These are phyloP conservation scores for Pisolithus orientalis DNA, from an alignment of 768 basidiomycete species.

Conservation along the genomic window DNA sequence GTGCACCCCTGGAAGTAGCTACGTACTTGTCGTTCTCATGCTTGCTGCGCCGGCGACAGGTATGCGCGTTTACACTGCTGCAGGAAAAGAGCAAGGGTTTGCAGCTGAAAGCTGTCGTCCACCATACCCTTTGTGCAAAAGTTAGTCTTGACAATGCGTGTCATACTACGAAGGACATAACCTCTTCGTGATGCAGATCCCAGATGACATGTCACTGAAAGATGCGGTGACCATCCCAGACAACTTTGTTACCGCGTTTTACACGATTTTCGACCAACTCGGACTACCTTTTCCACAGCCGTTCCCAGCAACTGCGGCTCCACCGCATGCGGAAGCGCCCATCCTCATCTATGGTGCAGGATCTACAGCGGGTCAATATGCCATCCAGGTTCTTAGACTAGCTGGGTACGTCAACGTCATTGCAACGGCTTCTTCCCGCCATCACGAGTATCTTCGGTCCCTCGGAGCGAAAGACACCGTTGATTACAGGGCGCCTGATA, in stretches of 20 bases:
- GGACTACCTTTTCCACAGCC: constrained; percentile 29
- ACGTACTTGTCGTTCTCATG: neutral
- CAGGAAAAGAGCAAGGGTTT: constrained; percentile 25
- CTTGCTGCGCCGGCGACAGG: constrained; percentile 10
- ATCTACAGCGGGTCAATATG: constrained; percentile 33
- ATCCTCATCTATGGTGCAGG: constrained; percentile 44
- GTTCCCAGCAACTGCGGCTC: constrained; percentile 25
- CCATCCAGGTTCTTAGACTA: constrained; percentile 34
- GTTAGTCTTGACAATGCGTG: constrained; percentile 14
- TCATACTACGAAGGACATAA: neutral
- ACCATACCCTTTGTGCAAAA: constrained; percentile 30
- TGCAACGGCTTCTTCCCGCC: constrained; percentile 35
- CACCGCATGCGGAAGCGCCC: constrained; percentile 26
- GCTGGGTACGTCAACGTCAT: constrained; percentile 39
- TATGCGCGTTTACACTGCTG: constrained; percentile 23
- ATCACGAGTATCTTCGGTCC: constrained; percentile 33
- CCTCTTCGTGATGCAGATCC: constrained; percentile 27
- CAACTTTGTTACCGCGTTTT: constrained; percentile 37
- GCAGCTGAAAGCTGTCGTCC: constrained; percentile 33
- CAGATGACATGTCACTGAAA: constrained; percentile 32
- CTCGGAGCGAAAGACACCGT: constrained; percentile 36
- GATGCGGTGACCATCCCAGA: constrained; percentile 36
- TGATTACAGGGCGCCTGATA: constrained; percentile 34
- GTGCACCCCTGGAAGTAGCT: constrained; percentile 3
- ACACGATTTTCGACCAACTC: constrained; percentile 35